Conservation (phyloP, 169 alveolate genomes). For the Plasmodium ovale region DNA sequence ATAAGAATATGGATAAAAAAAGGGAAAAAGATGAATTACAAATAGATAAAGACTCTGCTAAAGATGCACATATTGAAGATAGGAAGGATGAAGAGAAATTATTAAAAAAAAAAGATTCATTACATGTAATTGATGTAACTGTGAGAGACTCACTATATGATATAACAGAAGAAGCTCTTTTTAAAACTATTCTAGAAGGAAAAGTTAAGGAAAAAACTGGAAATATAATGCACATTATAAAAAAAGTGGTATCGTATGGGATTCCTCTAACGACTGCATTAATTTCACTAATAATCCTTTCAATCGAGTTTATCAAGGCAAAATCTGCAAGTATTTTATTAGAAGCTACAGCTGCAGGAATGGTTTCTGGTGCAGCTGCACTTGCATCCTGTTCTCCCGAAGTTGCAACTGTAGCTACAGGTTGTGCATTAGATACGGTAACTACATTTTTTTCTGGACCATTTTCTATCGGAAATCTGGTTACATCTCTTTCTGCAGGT, state of each 20-base stretch:
- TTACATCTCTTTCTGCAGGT: too few species aligned
- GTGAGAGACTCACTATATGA: not conserved
- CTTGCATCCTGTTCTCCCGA: not conserved
- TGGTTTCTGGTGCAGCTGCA: not conserved
- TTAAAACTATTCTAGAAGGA: not conserved
- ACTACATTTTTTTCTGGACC: too few species aligned
- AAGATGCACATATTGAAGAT: not conserved
- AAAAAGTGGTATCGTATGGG: not conserved
- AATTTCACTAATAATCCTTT: not conserved
- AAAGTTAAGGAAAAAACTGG: not conserved
- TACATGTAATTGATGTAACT: constrained; percentile 1
- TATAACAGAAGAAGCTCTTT: not conserved
- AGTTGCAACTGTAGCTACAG: not conserved
- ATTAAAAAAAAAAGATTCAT: not conserved
- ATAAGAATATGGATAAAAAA: not conserved
- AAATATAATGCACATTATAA: not conserved
- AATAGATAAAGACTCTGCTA: not conserved
- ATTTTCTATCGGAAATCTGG: too few species aligned
- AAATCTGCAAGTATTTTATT: not conserved
- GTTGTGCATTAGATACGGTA: not conserved
- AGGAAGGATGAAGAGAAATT: not conserved
- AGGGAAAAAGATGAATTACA: not conserved
- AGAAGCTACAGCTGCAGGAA: not conserved
- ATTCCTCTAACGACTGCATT: not conserved
- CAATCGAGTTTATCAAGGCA: not conserved